phyloP scores from a whole-genome alignment of 2,329 filamentous ascomycete genomes.

The Elsinoe batatas region DNA sequence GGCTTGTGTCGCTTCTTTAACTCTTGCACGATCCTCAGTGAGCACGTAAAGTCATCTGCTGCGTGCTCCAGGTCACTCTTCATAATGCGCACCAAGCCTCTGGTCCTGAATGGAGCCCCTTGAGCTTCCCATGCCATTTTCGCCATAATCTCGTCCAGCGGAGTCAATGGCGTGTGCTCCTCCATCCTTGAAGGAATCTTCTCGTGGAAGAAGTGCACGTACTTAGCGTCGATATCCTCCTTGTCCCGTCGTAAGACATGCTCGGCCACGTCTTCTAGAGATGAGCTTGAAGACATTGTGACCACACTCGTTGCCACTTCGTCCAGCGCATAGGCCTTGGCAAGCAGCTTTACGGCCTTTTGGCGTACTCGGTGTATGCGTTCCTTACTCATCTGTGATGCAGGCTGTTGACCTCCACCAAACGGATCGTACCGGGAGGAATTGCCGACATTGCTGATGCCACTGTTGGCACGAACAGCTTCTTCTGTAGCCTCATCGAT shows the following conservation, averaged over 20 bases:
- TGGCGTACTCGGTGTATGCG: slow-evolving; percentile 70
- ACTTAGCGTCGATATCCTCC: slow-evolving; percentile 62
- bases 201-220: slow-evolving; percentile 89
- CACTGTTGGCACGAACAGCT: slow-evolving; percentile 66
- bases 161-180: slow-evolving; percentile 57
- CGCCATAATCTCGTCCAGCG: slow-evolving; percentile 58
- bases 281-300: slow-evolving; percentile 70
- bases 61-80: slow-evolving; percentile 65
- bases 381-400: slow-evolving; percentile 61
- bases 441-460: slow-evolving; percentile 55
- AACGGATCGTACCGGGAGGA: slow-evolving; percentile 38
- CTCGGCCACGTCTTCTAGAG: slow-evolving; percentile 64
- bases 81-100: slow-evolving; percentile 64
- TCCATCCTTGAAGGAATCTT: slow-evolving; percentile 71
- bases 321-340: slow-evolving; percentile 67
- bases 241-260: slow-evolving; percentile 61
- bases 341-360: slow-evolving; percentile 67
- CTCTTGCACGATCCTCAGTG: slow-evolving; percentile 46
- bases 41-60: slow-evolving; percentile 58
- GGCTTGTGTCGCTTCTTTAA: slow-evolving; percentile 34
- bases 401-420: slow-evolving; percentile 43
- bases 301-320: slow-evolving; percentile 76
- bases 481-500: slow-evolving; percentile 73
- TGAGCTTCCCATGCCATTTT: slow-evolving; percentile 55
- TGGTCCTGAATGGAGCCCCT: slow-evolving; percentile 58